These are phyloP conservation scores for Vigna nakashimae DNA, from an alignment of 306 rosid genomes.

Conservation along the genomic window DNA sequence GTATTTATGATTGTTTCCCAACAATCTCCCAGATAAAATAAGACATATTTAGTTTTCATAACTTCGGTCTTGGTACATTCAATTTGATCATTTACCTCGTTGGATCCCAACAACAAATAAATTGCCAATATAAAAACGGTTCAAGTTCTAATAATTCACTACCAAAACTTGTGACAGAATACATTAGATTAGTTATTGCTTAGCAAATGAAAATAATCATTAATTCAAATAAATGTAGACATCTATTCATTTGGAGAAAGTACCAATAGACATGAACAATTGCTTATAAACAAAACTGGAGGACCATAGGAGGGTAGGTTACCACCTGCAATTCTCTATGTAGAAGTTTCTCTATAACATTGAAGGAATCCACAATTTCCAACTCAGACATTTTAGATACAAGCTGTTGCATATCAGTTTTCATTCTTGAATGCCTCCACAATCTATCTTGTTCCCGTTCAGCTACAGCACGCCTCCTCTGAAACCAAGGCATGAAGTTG, in stretches of 20 bases:
- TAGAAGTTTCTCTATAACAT: constrained; percentile 76
- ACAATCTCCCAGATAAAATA: background rate
- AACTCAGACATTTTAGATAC: constrained; percentile 73
- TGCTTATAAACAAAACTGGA: constrained; percentile 16
- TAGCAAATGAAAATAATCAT: background rate
- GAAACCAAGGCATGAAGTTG: constrained; percentile 85
- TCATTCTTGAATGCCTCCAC: constrained; percentile 84
- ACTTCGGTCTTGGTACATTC: constrained; percentile 28
- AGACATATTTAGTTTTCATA: background rate
- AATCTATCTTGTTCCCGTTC: constrained; percentile 81
- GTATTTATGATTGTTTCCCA: constrained; percentile 10
- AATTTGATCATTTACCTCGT: constrained; percentile 8
- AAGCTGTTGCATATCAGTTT: constrained; percentile 62
- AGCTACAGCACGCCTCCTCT: constrained; percentile 77
- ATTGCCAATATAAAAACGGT: background rate
- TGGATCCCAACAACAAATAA: background rate
- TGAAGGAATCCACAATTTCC: constrained; percentile 78
- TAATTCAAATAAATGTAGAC: background rate
- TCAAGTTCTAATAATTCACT: constrained; percentile 6
- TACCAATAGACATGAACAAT: constrained; percentile 13
- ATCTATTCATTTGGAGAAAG: background rate
- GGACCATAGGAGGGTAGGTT: constrained; percentile 27
- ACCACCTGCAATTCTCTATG: constrained; percentile 69
- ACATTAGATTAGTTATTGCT: constrained; percentile 1
- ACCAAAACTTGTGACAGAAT: background rate